Evolutionary conservation across 371 early-diverging fungal genomes (phyloP).

Genomic region (Actinomortierella ambigua): DNA sequence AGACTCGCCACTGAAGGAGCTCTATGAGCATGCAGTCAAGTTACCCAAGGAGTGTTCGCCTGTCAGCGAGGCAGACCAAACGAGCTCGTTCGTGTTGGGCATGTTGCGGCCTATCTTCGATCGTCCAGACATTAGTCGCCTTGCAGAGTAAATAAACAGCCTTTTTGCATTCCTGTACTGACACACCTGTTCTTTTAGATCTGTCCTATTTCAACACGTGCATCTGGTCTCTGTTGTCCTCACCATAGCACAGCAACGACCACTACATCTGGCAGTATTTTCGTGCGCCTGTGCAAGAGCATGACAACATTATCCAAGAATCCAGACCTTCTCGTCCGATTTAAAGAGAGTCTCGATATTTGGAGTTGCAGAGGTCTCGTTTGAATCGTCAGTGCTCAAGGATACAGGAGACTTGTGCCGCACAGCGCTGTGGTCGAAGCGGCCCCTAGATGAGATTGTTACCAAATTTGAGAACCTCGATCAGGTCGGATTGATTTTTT

Average conservation of each 20-base stretch:
- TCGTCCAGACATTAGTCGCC: constrained; percentile 15
- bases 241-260: constrained; percentile 16
- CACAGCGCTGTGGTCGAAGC: constrained; percentile 16
- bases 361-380: constrained; percentile 17
- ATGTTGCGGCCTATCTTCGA: constrained; percentile 19
- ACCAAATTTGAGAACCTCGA: constrained; percentile 15
- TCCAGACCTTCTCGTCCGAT: constrained; percentile 13
- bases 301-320: constrained; percentile 3
- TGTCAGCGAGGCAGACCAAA: constrained; percentile 21
- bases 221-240: constrained; percentile 4
- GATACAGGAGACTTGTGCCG: constrained; percentile 16
- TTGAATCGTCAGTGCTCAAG: constrained; percentile 3
- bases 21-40: constrained; percentile 20
- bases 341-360: constrained; percentile 10
- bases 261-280: constrained; percentile 16
- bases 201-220: constrained; percentile 4
- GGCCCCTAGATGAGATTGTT: constrained; percentile 14
- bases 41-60: constrained; percentile 14
- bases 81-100: constrained; percentile 19
- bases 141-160: constrained; percentile 14
- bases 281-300: constrained; percentile 15
- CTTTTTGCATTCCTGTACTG: constrained; percentile 4
- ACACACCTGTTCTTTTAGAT: constrained; percentile 1
- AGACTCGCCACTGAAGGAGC: constrained; percentile 16
- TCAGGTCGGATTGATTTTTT: constrained; percentile 9